These are phyloP conservation scores for Microcos paniculata DNA, from an alignment of 345 rosid species.

Conservation along the genomic window DNA sequence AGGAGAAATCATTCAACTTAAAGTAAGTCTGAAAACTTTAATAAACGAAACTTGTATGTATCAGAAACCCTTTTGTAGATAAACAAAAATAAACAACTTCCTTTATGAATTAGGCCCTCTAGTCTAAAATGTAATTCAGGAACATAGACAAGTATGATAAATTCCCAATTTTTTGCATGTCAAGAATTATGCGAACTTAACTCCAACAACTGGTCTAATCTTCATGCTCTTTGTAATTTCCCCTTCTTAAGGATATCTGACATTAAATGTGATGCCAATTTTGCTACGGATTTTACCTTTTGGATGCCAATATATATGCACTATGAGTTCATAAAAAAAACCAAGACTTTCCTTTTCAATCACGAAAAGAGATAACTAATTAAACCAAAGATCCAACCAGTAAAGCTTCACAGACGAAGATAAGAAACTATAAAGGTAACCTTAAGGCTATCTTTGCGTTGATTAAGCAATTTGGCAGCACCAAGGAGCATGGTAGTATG, in stretches of 20 bases:
- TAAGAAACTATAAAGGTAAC: conserved; percentile 36
- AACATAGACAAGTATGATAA: background rate
- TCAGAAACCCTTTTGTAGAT: background rate
- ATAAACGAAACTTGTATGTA: background rate
- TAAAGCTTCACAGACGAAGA: background rate
- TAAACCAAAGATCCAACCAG: background rate
- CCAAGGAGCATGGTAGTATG: conserved; percentile 92
- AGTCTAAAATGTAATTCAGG: background rate
- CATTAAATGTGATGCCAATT: background rate
- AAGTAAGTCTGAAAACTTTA: background rate
- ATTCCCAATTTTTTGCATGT: background rate
- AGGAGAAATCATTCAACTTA: conserved; percentile 8
- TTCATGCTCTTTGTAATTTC: background rate
- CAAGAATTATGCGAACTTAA: background rate
- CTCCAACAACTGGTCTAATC: background rate
- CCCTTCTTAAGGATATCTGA: background rate
- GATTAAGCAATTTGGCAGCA: conserved; percentile 81
- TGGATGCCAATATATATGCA: no score
- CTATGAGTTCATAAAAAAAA: background rate
- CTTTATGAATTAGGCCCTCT: background rate
- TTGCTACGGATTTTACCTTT: no score
- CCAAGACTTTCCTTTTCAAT: background rate
- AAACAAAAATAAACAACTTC: background rate
- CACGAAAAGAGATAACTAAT: background rate
- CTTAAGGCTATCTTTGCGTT: conserved; percentile 58